Evolutionary conservation across 495 filamentous ascomycete genomes (phyloP), one percentile per base, ranked within the genome.

Genomic region (Hyaloscypha bicolor): DNA sequence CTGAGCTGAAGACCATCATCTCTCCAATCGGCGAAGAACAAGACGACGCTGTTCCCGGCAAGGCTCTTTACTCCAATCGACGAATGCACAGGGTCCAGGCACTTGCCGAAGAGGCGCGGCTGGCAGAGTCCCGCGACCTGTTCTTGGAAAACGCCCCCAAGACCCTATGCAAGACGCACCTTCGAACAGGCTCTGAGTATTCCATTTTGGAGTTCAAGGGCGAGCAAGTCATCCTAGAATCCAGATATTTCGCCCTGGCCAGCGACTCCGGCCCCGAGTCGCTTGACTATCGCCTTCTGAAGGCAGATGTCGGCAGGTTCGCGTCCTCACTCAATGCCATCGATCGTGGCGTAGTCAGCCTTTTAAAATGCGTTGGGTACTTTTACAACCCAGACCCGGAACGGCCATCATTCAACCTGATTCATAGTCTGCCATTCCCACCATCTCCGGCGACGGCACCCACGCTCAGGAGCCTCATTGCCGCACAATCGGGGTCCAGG

Each of bases 261-360:
- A 37, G 11, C 35, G 35, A 37, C 35, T 37, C 35, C 35, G 35
- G 35, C 35, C 35, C 51, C 22, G 21, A 62, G 35, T 30, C 59
- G 19, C 59, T 16, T 19, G 59, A 14, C 19, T 30, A 39, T 14
- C 14, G 25, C 30, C 16, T 45, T 6, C 59, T 62, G 35, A 37
- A 25, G 59, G 59, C 14, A 31, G 37, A 62, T 22, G 19, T 45
- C 14, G 35, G 37, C 25, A 33, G 32, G 19, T 32, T 62, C 42
- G 59, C 35, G 22, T 62, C 59, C 35, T 11, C 59, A 21, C 59
- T 62, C 21, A 62, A 62, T 30, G 31, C 22, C 6, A 16, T 62
- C 14, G 59, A 62, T 9, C 31, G 22, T 19, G 59, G 21, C n/a
- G 35, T 32, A 9, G 59, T 37, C 31, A 62, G 30, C 16, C 55